Percentiles rank a stretch among this genome's conserved stretches.
These are phyloP conservation scores for Sugiyamaella marilandica DNA, from an alignment of 805 yeast species.

Conservation along the genomic window DNA sequence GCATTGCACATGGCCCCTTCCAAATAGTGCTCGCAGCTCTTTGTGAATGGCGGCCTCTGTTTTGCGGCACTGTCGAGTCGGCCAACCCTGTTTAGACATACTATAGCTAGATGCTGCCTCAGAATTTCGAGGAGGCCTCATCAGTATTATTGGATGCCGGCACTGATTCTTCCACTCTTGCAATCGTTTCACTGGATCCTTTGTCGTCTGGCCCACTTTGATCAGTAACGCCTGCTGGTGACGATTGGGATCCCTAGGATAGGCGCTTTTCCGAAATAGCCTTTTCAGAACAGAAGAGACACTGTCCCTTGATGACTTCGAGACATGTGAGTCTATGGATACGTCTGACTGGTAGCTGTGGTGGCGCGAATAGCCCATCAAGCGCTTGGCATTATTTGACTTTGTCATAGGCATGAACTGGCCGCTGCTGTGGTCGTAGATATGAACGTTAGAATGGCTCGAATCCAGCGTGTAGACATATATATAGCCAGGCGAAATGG, in stretches of 20 bases:
- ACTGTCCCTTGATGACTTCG: background rate
- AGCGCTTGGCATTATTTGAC: background rate
- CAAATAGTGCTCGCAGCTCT: conserved; percentile 22
- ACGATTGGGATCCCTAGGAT: background rate
- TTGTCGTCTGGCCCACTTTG: conserved; percentile 31
- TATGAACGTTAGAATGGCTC: conserved; percentile 22
- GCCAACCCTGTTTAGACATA: conserved; percentile 25
- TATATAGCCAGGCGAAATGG: conserved; percentile 23
- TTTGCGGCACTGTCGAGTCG: conserved; percentile 17
- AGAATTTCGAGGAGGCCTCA: conserved; percentile 15
- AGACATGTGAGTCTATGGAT: background rate
- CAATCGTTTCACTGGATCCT: conserved; percentile 25
- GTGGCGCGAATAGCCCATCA: background rate
- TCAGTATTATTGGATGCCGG: conserved; percentile 23
- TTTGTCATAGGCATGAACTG: conserved; percentile 13
- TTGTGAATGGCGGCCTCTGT: conserved; percentile 24
- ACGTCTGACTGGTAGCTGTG: background rate
- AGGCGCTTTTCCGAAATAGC: background rate
- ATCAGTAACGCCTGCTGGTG: conserved; percentile 19
- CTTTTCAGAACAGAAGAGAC: background rate
- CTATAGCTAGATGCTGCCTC: conserved; percentile 14
- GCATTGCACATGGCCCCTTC: conserved; percentile 28
- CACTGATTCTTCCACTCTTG: conserved; percentile 30
- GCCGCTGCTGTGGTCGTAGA: conserved; percentile 18
- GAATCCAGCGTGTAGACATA: conserved; percentile 27